Evolutionary conservation across 2,329 filamentous ascomycete species (phyloP), one percentile per base, ranked within the genome.

Genomic region (Aureobasidium sp.): DNA sequence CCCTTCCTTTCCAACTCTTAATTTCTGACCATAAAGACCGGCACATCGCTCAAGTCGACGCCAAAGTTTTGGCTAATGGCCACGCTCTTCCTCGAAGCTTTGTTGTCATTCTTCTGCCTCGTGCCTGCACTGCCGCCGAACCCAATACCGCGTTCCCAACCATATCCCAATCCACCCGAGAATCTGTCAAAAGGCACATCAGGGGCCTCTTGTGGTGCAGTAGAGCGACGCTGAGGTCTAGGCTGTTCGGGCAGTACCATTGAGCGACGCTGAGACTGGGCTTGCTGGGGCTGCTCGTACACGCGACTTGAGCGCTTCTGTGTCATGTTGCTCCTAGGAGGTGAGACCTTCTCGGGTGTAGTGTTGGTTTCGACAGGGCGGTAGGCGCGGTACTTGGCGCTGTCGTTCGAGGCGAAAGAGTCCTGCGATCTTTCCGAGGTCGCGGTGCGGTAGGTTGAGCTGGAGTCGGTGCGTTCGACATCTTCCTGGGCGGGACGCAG

Each of bases 41-140:
- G 69, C 39, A 71, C 63, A 59, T 71, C 69, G 38, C 67, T 69
- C 54, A 71, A 56, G 60, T 70, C 68, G 25, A 71, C 41, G 2
- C 68, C 68, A 56, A 60, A 69, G 10, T 61, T 60, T 56, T 64
- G 60, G 14, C 60, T 62, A 52, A 66, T 59, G 49, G 62, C 57
- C n/a, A 63, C 55, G 39, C 68, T 65, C 59, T 68, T 70, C 45
- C 66, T 57, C 16, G 62, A 61, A 27, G 60, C 61, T 30, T 56
- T 61, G 10, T 51, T 58, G 16, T 59, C 56, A 8, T 55, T 57
- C 40, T 38, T 58, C 8, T 52, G 57, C 27, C 66, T 56, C 11
- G 66, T 70, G 1, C 69, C 69, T 2, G 69, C 69, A 54, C 64
- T 68, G 19, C 68, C 68, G 7, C 58, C 59, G 25, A 69, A 64